Evolutionary conservation across 2,329 filamentous ascomycete genomes (phyloP).

Genomic region (Stachybotrys echinatus): DNA sequence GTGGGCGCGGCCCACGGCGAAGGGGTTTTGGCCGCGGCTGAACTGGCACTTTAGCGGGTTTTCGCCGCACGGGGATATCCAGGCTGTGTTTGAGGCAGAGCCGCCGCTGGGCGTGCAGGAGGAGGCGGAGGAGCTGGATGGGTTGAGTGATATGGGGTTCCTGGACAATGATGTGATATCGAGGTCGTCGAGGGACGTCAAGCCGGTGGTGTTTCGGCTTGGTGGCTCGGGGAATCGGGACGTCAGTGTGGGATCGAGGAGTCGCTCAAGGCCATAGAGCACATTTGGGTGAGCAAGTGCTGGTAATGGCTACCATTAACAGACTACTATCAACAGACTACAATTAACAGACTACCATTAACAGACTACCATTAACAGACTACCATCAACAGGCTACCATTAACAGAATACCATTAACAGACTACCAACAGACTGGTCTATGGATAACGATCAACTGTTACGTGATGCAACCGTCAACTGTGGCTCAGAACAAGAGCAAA

Average conservation of each 20-base stretch:
- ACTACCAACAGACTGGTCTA: too few species aligned
- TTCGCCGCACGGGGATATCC: background rate
- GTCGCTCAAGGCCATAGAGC: too few species aligned
- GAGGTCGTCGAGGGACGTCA: background rate
- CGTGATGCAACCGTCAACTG: too few species aligned
- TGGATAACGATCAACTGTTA: too few species aligned
- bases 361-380: background rate
- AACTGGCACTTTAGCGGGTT: background rate
- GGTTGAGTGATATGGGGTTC: background rate
- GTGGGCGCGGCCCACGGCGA: background rate
- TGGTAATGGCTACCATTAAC: too few species aligned
- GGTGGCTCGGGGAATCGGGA: background rate
- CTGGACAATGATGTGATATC: background rate
- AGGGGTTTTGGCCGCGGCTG: background rate
- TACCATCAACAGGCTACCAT: too few species aligned
- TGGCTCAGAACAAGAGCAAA: too few species aligned
- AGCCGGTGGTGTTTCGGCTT: background rate
- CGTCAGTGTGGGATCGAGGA: background rate
- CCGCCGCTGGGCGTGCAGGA: background rate
- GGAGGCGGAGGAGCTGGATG: background rate
- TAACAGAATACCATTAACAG: too few species aligned
- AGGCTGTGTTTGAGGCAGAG: background rate
- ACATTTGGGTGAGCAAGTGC: too few species aligned
- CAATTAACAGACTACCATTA: background rate
- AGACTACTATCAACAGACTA: background rate